Conservation (phyloP, 2,329 filamentous ascomycete genomes). For the Leptographium wingfieldii region DNA sequence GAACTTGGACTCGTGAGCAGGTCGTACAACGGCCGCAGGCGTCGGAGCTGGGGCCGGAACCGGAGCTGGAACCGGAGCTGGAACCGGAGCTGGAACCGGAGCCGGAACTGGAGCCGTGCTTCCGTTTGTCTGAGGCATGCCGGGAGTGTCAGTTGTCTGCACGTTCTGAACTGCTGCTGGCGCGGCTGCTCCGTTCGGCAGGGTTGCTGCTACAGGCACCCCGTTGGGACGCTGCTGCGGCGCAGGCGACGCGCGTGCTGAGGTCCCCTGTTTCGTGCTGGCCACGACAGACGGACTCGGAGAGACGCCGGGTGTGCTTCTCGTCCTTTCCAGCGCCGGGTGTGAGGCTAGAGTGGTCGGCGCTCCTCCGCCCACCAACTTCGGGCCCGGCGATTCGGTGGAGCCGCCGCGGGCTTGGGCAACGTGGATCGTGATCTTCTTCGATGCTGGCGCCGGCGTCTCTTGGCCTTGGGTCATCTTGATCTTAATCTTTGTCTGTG, state of each 20-base stretch:
- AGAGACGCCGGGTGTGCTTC: conserved; percentile 31
- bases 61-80: neutral
- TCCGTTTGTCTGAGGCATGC: neutral
- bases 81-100: neutral
- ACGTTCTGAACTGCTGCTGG: neutral
- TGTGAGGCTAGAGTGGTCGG: conserved; percentile 2
- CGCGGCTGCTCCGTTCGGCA: neutral
- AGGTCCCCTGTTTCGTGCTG: conserved; percentile 23
- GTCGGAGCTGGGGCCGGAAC: conserved; percentile 11
- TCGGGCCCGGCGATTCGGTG: conserved; percentile 38
- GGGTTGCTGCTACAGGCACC: conserved; percentile 7
- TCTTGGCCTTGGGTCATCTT: conserved; percentile 46
- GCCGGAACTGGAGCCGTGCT: neutral
- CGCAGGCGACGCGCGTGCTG: conserved; percentile 19
- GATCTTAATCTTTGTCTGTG: conserved; percentile 67
- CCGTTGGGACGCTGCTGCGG: conserved; percentile 18
- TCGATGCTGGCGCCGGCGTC: conserved; percentile 28
- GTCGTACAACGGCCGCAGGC: conserved; percentile 22
- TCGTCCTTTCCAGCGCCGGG: conserved; percentile 23
- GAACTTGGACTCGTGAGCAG: conserved; percentile 20
- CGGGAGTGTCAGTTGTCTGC: neutral
- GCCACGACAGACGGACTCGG: conserved; percentile 28
- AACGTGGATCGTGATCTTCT: conserved; percentile 62
- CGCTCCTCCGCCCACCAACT: conserved; percentile 18
- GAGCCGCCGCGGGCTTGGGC: conserved; percentile 42